A percentile compares a stretch with the other conserved stretches of the same genome.
Evolutionary conservation across 1,139 yeast species (phyloP).

Genomic region (Kodamaea arcana): DNA sequence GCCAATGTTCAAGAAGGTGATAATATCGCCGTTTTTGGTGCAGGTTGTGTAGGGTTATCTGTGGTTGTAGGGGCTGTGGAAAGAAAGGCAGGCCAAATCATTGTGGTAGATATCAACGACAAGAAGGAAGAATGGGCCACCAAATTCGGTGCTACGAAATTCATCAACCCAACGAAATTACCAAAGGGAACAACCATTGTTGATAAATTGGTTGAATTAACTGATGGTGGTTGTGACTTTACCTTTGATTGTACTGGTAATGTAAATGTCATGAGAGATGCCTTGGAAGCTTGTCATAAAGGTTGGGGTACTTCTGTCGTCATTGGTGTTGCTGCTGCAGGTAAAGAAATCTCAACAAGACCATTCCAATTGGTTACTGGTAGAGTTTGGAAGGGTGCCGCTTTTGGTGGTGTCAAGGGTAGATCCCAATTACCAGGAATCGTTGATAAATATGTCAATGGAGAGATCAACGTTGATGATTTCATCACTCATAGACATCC

Average conservation of each 20-base stretch:
- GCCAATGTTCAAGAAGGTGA: slow-evolving; percentile 92
- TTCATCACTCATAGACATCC: slow-evolving; percentile 88
- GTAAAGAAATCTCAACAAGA: slow-evolving; percentile 91
- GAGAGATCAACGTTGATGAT: slow-evolving; percentile 87
- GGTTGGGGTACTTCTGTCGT: slow-evolving; percentile 97
- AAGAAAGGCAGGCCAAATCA: slow-evolving; percentile 77
- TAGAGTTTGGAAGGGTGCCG: slow-evolving; percentile 97
- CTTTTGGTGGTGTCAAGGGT: slow-evolving; percentile 98
- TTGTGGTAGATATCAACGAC: slow-evolving; percentile 84
- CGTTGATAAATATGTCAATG: slow-evolving; percentile 79
- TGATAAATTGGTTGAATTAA: slow-evolving; percentile 77
- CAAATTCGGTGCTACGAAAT: slow-evolving; percentile 94
- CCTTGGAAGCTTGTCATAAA: slow-evolving; percentile 95
- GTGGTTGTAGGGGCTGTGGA: slow-evolving; percentile 91
- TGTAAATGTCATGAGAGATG: slow-evolving; percentile 88
- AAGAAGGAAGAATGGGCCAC: slow-evolving; percentile 80
- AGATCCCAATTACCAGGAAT: slow-evolving; percentile 90
- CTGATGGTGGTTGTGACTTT: slow-evolving; percentile 95
- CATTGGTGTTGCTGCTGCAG: slow-evolving; percentile 98
- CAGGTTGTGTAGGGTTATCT: slow-evolving; percentile 94
- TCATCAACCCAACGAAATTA: slow-evolving; percentile 76
- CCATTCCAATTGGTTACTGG: slow-evolving; percentile 99
- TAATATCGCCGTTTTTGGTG: slow-evolving; percentile 94
- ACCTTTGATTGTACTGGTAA: slow-evolving; percentile 99
- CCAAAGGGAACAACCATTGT: slow-evolving; percentile 75